A percentile compares a stretch with the other conserved stretches of the same genome.
phyloP scores from a whole-genome alignment of 2,329 filamentous ascomycete genomes.

The Cladophialophora psammophila region DNA sequence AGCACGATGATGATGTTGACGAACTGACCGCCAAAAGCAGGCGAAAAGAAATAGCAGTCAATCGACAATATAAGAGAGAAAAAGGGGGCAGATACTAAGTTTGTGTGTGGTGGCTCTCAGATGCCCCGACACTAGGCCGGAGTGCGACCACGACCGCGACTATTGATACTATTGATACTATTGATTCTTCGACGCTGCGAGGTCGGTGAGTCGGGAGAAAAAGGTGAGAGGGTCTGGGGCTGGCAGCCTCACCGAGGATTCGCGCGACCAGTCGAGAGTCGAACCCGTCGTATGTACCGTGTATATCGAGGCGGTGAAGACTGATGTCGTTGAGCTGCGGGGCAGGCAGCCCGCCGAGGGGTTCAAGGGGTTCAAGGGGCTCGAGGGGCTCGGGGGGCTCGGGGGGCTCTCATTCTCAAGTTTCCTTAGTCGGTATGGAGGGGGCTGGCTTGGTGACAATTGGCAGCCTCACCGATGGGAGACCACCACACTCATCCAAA shows the following conservation, averaged over 20 bases:
- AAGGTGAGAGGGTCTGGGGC: neutral
- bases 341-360: conserved; percentile 5
- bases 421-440: too few relatives aligned
- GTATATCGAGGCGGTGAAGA: conserved; percentile 23
- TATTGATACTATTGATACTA: conserved; percentile 12
- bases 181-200: conserved; percentile 11
- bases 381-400: conserved; percentile 16
- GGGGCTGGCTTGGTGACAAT: too few relatives aligned
- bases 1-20: conserved; percentile 7
- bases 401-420: conserved; percentile 1
- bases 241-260: conserved; percentile 24
- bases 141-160: conserved; percentile 25
- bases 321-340: conserved; percentile 21
- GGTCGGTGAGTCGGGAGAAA: conserved; percentile 21
- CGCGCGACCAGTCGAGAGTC: conserved; percentile 13
- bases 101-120: conserved; percentile 12
- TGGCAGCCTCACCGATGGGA: too few relatives aligned
- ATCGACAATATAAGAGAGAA: conserved; percentile 12
- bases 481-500: too few relatives aligned
- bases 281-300: neutral
- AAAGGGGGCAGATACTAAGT: conserved; percentile 1
- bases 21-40: conserved; percentile 21
- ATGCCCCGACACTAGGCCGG: conserved; percentile 31
- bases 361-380: conserved; percentile 1
- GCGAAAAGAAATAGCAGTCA: conserved; percentile 11